Evolutionary conservation across 2,329 filamentous ascomycete species (phyloP).

Genomic region (Cordyceps farinosa): DNA sequence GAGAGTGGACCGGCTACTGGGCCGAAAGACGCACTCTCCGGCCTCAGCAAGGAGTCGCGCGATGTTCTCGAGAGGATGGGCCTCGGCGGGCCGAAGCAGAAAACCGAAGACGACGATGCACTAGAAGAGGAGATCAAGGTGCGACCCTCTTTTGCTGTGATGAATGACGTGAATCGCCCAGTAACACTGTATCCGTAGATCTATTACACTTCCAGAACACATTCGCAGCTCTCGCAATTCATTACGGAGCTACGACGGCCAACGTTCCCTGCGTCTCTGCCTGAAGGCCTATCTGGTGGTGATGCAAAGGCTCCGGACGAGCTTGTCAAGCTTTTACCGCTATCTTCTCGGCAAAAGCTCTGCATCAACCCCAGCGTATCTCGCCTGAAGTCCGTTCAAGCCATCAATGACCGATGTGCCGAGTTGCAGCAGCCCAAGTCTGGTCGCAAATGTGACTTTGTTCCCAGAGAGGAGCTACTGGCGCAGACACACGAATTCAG

Average conservation of each 20-base stretch:
- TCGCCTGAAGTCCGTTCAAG: slow-evolving; percentile 65
- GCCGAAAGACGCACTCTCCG: slow-evolving; percentile 42
- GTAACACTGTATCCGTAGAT: slow-evolving; percentile 50
- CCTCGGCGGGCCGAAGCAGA: slow-evolving; percentile 35
- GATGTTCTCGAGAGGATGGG: slow-evolving; percentile 67
- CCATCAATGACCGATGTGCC: slow-evolving; percentile 89
- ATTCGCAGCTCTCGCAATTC: slow-evolving; percentile 89
- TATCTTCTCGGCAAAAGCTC: slow-evolving; percentile 81
- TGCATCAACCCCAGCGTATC: slow-evolving; percentile 87
- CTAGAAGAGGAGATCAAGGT: slow-evolving; percentile 67
- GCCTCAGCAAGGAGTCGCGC: slow-evolving; percentile 70
- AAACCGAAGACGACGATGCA: slow-evolving; percentile 42
- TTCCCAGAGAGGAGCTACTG: slow-evolving; percentile 75
- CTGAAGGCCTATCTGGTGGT: slow-evolving; percentile 34
- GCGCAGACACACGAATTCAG: slow-evolving; percentile 73
- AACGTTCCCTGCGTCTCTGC: slow-evolving; percentile 69
- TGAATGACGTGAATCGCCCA: background rate
- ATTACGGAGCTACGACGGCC: slow-evolving; percentile 77
- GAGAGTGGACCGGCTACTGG: slow-evolving; percentile 25
- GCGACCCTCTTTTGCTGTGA: slow-evolving; percentile 21
- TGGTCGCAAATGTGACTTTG: slow-evolving; percentile 64
- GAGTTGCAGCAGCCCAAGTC: slow-evolving; percentile 74
- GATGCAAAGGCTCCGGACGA: slow-evolving; percentile 27
- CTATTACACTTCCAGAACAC: slow-evolving; percentile 88
- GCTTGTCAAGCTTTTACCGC: slow-evolving; percentile 71